These are phyloP conservation scores for Lyophyllum shimeji DNA, from an alignment of 768 basidiomycete genomes.

Conservation along the genomic window DNA sequence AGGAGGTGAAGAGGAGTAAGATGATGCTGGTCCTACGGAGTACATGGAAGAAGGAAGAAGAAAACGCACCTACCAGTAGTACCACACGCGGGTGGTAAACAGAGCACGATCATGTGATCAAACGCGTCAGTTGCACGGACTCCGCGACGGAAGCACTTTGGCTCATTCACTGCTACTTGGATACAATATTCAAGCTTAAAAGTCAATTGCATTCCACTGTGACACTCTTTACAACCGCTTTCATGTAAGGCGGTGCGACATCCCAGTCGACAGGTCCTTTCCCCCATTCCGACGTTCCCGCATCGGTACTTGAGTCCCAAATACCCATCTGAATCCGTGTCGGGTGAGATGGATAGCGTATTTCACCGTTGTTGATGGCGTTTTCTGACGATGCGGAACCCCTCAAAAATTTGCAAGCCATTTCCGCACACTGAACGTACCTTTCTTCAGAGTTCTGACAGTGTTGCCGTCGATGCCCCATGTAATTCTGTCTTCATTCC, in stretches of 20 bases:
- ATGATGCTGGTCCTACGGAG: slow-evolving; percentile 1
- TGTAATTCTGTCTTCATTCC: slow-evolving; percentile 34
- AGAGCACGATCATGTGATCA: slow-evolving; percentile 20
- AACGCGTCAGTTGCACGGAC: slow-evolving; percentile 3
- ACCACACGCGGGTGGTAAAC: neutral
- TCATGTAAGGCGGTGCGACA: slow-evolving; percentile 26
- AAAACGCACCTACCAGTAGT: no score
- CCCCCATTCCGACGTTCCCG: slow-evolving; percentile 43
- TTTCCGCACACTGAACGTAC: slow-evolving; percentile 12
- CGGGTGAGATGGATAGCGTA: slow-evolving; percentile 36
- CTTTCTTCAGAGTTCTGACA: slow-evolving; percentile 29
- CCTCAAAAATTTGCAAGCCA: neutral
- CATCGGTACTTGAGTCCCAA: slow-evolving; percentile 43
- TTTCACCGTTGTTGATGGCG: slow-evolving; percentile 29
- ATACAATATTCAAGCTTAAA: neutral
- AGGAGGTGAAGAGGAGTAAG: slow-evolving; percentile 44
- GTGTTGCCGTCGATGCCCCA: slow-evolving; percentile 39
- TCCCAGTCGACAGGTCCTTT: slow-evolving; percentile 42
- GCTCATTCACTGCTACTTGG: neutral
- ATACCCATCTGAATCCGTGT: slow-evolving; percentile 42
- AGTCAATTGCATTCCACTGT: slow-evolving; percentile 31
- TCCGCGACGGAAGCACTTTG: neutral
- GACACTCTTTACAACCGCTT: slow-evolving; percentile 34
- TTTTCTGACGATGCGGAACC: slow-evolving; percentile 23
- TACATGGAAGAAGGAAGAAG: slow-evolving; percentile 14